Percentiles rank a stretch among this genome's conserved stretches.
Evolutionary conservation across 2,329 filamentous ascomycete genomes (phyloP).

Genomic region (Myriosclerotinia curreyana): DNA sequence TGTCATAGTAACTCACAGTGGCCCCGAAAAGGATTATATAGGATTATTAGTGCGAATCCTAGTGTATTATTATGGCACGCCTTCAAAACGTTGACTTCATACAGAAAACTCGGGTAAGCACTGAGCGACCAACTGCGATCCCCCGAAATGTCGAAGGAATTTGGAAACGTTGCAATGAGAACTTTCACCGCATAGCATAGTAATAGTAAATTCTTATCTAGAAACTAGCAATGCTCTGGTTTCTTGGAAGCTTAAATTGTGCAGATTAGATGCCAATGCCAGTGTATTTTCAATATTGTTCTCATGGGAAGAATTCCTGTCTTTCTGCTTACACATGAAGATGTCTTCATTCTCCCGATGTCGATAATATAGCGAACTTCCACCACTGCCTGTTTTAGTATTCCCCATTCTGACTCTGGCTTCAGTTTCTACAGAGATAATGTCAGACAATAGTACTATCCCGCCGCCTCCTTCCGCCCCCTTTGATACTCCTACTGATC

Average conservation of each 20-base stretch:
- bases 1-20: not conserved
- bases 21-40: not conserved
- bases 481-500: not conserved
- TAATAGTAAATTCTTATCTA: not conserved
- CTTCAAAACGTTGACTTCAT: not conserved
- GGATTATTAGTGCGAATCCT: not conserved
- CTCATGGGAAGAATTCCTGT: not conserved
- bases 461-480: not conserved
- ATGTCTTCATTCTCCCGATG: not conserved
- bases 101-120: not conserved
- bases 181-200: not conserved
- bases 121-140: not conserved
- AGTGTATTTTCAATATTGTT: not conserved
- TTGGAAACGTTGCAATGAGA: not conserved
- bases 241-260: not conserved
- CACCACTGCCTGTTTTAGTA: not conserved
- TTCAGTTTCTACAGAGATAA: conserved; percentile 6
- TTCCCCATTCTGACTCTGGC: not conserved
- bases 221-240: not conserved
- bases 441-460: conserved; percentile 4
- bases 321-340: not conserved
- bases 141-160: not conserved
- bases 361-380: not conserved
- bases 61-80: not conserved
- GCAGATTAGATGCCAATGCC: not conserved